phyloP scores from a whole-genome alignment of 176 grass and related monocot genomes.

The Triticum dicoccoides region DNA sequence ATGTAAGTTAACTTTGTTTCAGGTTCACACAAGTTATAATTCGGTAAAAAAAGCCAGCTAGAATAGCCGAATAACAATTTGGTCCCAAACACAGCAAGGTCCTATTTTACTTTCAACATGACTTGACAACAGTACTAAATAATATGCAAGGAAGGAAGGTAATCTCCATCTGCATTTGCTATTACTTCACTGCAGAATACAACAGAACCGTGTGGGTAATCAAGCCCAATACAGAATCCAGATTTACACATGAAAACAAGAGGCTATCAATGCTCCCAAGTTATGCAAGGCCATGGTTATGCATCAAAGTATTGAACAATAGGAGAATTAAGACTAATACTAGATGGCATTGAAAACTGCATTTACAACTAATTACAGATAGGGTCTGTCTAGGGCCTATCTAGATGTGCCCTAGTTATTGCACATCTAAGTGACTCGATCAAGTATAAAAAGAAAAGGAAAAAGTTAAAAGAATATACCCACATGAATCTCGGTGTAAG shows the following conservation, averaged over 20 bases:
- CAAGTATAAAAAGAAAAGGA: too few species aligned
- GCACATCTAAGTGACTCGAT: too few species aligned
- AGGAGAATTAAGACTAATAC: not conserved
- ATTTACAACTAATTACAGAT: not conserved
- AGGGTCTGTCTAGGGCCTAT: too few species aligned
- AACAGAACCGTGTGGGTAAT: not conserved
- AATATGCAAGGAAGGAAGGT: not conserved
- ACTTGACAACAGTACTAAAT: not conserved
- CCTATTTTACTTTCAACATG: not conserved
- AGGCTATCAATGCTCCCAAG: not conserved
- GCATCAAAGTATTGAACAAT: not conserved
- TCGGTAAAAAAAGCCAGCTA: not conserved
- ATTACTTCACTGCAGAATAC: not conserved
- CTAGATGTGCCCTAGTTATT: too few species aligned
- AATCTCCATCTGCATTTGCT: not conserved
- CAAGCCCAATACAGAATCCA: not conserved
- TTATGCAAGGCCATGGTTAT: not conserved
- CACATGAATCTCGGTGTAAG: too few species aligned
- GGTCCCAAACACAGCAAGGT: not conserved
- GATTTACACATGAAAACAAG: not conserved
- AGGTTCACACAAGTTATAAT: not conserved
- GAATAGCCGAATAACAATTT: not conserved
- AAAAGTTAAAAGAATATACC: too few species aligned
- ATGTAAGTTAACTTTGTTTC: not conserved
- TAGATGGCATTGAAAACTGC: not conserved